Percentiles rank a stretch among this genome's conserved stretches.
Evolutionary conservation across 2,329 filamentous ascomycete genomes (phyloP).

Genomic region (Colletotrichum theobromicola): DNA sequence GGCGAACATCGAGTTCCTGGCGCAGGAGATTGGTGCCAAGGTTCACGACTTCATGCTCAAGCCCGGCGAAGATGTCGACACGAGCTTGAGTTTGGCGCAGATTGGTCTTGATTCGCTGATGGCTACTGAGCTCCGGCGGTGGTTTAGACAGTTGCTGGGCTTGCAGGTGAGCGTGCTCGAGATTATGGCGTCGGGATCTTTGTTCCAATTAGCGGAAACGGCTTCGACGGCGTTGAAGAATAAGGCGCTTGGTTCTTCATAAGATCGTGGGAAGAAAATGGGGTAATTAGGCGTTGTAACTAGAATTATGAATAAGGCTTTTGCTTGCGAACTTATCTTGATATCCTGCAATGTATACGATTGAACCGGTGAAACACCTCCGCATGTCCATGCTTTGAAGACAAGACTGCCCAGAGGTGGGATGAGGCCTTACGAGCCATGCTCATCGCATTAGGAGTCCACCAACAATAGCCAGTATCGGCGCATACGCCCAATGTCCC

Average conservation of each 20-base stretch:
- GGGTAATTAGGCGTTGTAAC: background rate
- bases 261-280: background rate
- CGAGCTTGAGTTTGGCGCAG: background rate
- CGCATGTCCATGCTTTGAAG: no score
- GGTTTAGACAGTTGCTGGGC: background rate
- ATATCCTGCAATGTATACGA: background rate
- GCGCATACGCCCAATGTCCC: background rate
- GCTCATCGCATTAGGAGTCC: background rate
- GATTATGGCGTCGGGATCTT: constrained; percentile 12
- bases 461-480: background rate
- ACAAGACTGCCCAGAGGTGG: no score
- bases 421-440: background rate
- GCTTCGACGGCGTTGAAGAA: background rate
- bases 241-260: background rate
- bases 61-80: background rate
- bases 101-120: constrained; percentile 1
- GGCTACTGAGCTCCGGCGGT: background rate
- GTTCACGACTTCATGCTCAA: constrained; percentile 3
- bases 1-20: background rate
- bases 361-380: background rate
- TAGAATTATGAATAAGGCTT: background rate
- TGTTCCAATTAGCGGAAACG: background rate
- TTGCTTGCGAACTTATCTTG: background rate
- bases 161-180: background rate
- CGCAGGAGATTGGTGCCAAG: constrained; percentile 20